Evolutionary conservation across 306 rosid genomes (phyloP), one percentile per base, ranked within the genome.

Genomic region (Dryas octopetala): DNA sequence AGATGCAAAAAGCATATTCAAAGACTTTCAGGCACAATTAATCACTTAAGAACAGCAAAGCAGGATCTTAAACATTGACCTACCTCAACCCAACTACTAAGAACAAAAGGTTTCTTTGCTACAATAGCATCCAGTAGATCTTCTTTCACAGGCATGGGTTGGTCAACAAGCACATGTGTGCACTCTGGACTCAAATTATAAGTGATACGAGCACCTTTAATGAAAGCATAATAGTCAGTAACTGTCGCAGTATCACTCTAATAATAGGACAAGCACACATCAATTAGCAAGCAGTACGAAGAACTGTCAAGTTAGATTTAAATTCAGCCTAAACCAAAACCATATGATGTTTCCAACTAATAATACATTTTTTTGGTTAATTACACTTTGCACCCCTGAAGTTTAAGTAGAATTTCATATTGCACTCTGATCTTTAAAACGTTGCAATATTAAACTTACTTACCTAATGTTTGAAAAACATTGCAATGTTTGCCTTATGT

Each of bases 141-240:
- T 69, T 87, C 85, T 65, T 77, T 81, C 69, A 94, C 66, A 40
- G 95, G 90, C 88, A 68, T 85, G 62, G 82, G 80, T 74, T 89
- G 90, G 75, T 91, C 97, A 64, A 91, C 91, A 84, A 94, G 88
- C 43, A 88, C 88, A 74, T 94, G 97, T n/a, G 98, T 94, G 88
- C 95, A 94, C 79, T 87, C 96, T 63, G 82, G 85, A 80, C 71
- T 69, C 51, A 87, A 76, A 78, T 73, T 76, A 74, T 58, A 71
- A 73, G 79, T 84, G 67, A 86, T 73, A 68, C 62, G 63, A 74
- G 95, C 97, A 78, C 98, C 98, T 32, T 32, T 94, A 62, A 84
- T 67, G 74, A 80, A 78, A 83, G 68, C 61, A 68, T 8, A 66
- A 65, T 40, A 68, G 64, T 74, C 13, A 62, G 79, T 41, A 23